Conservation (phyloP, 164 flowering plant genomes). For the Akebia trifoliata region DNA sequence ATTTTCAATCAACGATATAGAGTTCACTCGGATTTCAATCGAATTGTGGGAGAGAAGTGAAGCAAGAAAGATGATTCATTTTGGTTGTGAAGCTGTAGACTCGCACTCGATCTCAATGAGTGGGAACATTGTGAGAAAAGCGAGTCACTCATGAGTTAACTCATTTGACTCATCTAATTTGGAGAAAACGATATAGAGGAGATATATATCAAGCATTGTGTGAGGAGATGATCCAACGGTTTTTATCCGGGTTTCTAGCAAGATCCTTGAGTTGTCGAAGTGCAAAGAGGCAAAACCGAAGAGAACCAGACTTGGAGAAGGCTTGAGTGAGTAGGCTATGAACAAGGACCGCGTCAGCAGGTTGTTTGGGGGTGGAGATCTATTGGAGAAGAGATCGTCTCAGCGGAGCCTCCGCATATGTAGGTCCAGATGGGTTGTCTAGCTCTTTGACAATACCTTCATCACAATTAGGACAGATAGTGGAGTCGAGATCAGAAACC, state of each 20-base stretch:
- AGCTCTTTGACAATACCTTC: conserved; percentile 65
- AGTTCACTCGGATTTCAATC: conserved; percentile 59
- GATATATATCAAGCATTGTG: conserved; percentile 28
- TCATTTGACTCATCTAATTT: conserved; percentile 29
- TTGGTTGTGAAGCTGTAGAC: conserved; percentile 42
- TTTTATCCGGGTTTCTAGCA: conserved; percentile 81
- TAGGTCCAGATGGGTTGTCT: conserved; percentile 25
- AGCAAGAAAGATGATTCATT: conserved; percentile 34
- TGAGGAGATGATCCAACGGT: conserved; percentile 50
- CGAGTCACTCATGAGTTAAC: conserved; percentile 58
- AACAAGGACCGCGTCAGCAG: conserved; percentile 72
- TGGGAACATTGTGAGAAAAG: conserved; percentile 49
- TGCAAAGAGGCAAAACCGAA: conserved; percentile 41
- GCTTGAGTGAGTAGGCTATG: conserved; percentile 46
- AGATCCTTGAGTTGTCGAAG: conserved; percentile 56
- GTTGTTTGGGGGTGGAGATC: conserved; percentile 92
- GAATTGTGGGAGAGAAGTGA: conserved; percentile 49
- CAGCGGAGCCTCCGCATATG: conserved; percentile 14
- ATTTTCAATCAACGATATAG: conserved; percentile 67
- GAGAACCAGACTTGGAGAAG: conserved; percentile 22
- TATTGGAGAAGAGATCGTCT: conserved; percentile 31
- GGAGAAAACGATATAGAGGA: conserved; percentile 37
- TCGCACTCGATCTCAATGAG: conserved; percentile 49
- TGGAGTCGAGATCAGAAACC: conserved; percentile 20
- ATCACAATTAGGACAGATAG: conserved; percentile 62